Base-by-base conservation (phyloP, 208 protist genomes). In the Acanthamoeba castellanii region DNA sequence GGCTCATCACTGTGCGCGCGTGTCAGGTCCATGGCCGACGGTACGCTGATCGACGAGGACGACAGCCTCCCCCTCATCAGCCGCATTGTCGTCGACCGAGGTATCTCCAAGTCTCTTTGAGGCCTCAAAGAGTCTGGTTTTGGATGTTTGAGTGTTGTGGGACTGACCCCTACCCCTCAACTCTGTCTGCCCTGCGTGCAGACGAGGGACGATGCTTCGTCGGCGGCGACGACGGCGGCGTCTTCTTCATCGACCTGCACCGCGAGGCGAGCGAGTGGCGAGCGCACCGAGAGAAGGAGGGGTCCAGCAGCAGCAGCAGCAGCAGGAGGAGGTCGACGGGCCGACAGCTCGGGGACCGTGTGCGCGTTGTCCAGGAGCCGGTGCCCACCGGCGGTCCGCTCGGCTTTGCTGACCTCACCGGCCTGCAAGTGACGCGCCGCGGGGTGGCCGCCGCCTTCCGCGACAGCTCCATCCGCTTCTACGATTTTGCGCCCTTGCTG, bases 241-340 rank as follows among this genome's bases (percentile, higher is more conserved):
- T 81, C 72, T 81, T 42, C 72, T 81, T n/a, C 32, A 22, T 81
- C 72, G 72, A 81, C 32, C 27, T 81, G 14, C 72, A 47, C 30
- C 72, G 30, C 7, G 72, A 22, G 27, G 61, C 61, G 20, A 16
- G 61, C n/a, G 61, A 70, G n/a, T 30, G 61, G 27, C n/a, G 61
- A 16, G 27, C 27, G 27, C 57, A 25, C 14, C 68, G n/a, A n/a
- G 30, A 45, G 6, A 34, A 16, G 25, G 68, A 42, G 34, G 14
- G 30, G 45, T 0, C 6, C 45, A 50, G 13, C 20, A 3, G 42
- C 4, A 9, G 25, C 61, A 1, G n/a, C 61, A 27, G n/a, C 61
- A 7, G 20, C 27, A 7, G n/a, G 27, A 7, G 61, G 27, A 11
- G n/a, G 61, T 14, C 61, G 8, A 25, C 61, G n/a, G n/a, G 9